Conservation (phyloP, 1,139 yeast species). For the Yamadazyma dushanensis region DNA sequence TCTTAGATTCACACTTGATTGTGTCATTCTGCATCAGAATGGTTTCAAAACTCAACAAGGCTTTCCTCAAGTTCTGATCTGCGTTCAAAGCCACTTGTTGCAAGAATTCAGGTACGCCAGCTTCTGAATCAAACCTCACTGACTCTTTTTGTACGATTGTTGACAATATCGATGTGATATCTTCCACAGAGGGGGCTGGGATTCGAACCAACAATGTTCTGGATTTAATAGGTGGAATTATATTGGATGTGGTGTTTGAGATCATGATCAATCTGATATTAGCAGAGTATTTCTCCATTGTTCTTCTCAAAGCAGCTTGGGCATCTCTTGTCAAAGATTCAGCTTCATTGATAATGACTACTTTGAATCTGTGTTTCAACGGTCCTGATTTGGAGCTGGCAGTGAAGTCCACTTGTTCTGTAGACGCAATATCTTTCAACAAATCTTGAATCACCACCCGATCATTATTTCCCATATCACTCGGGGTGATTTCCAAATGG, state of each 20-base stretch:
- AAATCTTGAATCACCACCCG: constrained; percentile 92
- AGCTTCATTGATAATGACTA: constrained; percentile 93
- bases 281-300: constrained; percentile 95
- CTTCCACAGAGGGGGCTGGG: constrained; percentile 72
- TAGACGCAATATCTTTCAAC: constrained; percentile 90
- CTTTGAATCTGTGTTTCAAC: constrained; percentile 73
- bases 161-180: constrained; percentile 54
- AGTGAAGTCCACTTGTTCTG: constrained; percentile 84
- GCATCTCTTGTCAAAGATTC: constrained; percentile 92
- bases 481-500: constrained; percentile 94
- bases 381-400: constrained; percentile 21
- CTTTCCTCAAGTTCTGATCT: constrained; percentile 73
- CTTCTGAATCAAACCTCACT: constrained; percentile 37
- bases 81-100: constrained; percentile 54
- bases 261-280: constrained; percentile 82
- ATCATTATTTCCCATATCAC: constrained; percentile 95
- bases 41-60: constrained; percentile 81
- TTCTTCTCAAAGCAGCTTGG: constrained; percentile 94
- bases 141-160: constrained; percentile 60
- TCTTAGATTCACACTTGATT: constrained; percentile 35
- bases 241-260: constrained; percentile 87
- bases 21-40: constrained; percentile 71
- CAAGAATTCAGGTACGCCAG: constrained; percentile 42
- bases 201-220: constrained; percentile 85
- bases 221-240: constrained; percentile 91